Percentiles rank a stretch among this genome's conserved stretches.
phyloP scores from a whole-genome alignment of 257 asterid species.

The Solanum tacnaense region DNA sequence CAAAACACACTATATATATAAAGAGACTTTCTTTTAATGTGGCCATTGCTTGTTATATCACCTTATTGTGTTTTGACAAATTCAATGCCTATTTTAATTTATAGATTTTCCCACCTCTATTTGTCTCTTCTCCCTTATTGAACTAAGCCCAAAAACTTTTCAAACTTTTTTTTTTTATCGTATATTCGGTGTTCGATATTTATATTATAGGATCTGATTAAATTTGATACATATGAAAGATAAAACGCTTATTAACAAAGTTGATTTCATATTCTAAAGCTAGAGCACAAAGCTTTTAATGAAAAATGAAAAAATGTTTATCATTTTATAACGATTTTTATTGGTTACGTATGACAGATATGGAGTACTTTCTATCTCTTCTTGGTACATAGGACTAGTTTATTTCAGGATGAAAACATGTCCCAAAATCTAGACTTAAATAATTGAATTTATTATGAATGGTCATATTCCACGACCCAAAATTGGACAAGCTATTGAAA shows the following conservation, averaged over 20 bases:
- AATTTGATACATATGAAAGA: too few relatives aligned
- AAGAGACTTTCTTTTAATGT: background rate
- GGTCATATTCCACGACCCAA: background rate
- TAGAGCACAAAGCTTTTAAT: background rate
- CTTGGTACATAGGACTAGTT: background rate
- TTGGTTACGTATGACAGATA: background rate
- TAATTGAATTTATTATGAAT: background rate
- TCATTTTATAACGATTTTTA: too few relatives aligned
- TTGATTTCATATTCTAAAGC: background rate
- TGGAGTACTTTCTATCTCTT: background rate
- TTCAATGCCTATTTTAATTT: background rate
- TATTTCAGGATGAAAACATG: background rate
- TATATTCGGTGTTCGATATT: background rate
- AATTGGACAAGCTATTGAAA: background rate
- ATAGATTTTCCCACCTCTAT: conserved; percentile 16
- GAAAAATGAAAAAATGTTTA: background rate
- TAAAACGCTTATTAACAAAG: background rate
- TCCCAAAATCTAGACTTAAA: background rate
- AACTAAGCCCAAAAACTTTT: too few relatives aligned
- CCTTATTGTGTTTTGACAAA: background rate
- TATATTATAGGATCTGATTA: background rate
- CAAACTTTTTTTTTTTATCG: background rate
- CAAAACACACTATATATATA: background rate
- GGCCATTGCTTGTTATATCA: conserved; percentile 10
- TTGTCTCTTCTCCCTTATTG: conserved; percentile 29